Evolutionary conservation across 1,139 yeast species (phyloP).

Genomic region (Pichia cactophila): DNA sequence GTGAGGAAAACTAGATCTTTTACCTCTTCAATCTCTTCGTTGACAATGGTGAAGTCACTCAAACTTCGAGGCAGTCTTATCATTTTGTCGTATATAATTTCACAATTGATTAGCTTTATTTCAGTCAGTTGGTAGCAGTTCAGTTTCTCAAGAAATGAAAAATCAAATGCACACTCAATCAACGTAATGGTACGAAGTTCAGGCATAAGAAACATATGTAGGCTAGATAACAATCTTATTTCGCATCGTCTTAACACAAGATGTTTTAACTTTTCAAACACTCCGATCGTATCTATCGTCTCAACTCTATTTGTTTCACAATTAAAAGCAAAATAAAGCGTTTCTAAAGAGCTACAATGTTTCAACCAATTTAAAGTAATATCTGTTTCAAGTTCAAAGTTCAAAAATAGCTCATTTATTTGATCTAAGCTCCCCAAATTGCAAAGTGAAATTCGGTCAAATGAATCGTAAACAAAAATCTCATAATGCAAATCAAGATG

Average conservation of each 20-base stretch:
- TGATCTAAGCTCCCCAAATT: constrained; percentile 5
- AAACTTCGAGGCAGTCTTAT: constrained; percentile 16
- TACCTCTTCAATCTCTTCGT: constrained; percentile 12
- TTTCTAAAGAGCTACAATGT: constrained; percentile 9
- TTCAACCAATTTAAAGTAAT: constrained; percentile 14
- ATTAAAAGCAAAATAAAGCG: constrained; percentile 10
- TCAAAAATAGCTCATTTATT: constrained; percentile 14
- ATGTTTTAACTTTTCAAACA: not conserved
- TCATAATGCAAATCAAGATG: constrained; percentile 10
- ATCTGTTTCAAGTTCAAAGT: constrained; percentile 7
- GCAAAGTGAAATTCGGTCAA: constrained; percentile 4
- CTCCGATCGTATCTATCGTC: not conserved
- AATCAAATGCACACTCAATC: constrained; percentile 15
- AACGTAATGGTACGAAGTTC: not conserved
- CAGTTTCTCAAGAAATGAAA: constrained; percentile 11
- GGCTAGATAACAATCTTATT: not conserved
- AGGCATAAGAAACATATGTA: not conserved
- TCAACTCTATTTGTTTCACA: not conserved
- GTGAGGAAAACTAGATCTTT: constrained; percentile 17
- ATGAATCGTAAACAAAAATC: constrained; percentile 11
- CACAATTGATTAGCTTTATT: constrained; percentile 16
- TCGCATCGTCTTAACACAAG: not conserved
- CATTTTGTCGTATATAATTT: constrained; percentile 13
- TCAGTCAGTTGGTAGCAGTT: not conserved
- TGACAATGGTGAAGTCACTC: constrained; percentile 15